These are phyloP conservation scores for Nyctanthes arbortristis DNA, from an alignment of 257 asterid species.

Conservation along the genomic window DNA sequence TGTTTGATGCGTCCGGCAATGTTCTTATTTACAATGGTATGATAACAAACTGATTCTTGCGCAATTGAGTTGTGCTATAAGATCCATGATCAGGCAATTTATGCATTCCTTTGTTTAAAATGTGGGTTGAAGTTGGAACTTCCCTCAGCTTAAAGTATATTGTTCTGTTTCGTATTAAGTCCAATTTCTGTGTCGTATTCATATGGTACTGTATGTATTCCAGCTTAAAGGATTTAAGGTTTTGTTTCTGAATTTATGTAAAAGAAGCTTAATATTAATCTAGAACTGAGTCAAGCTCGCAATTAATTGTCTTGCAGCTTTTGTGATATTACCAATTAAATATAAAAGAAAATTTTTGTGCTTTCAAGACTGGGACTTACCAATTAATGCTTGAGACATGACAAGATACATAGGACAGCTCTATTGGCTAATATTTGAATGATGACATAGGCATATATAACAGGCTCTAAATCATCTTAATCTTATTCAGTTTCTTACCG, in stretches of 20 bases:
- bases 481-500: background rate
- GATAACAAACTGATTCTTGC: background rate
- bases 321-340: background rate
- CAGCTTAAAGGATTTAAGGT: background rate
- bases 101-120: background rate
- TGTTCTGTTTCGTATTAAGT: background rate
- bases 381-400: background rate
- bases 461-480: background rate
- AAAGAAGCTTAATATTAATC: background rate
- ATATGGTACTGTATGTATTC: background rate
- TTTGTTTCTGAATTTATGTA: background rate
- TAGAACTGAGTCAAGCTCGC: background rate
- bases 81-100: too few species aligned
- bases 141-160: background rate
- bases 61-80: background rate
- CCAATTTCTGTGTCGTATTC: background rate
- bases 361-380: background rate
- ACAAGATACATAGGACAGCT: background rate
- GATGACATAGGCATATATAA: too few species aligned
- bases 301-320: background rate
- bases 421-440: too few species aligned
- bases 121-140: background rate
- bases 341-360: background rate
- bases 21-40: conserved; percentile 91
- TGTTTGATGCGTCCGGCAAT: conserved; percentile 68